Evolutionary conservation across 306 rosid genomes (phyloP).

Genomic region (Trifolium dubium): DNA sequence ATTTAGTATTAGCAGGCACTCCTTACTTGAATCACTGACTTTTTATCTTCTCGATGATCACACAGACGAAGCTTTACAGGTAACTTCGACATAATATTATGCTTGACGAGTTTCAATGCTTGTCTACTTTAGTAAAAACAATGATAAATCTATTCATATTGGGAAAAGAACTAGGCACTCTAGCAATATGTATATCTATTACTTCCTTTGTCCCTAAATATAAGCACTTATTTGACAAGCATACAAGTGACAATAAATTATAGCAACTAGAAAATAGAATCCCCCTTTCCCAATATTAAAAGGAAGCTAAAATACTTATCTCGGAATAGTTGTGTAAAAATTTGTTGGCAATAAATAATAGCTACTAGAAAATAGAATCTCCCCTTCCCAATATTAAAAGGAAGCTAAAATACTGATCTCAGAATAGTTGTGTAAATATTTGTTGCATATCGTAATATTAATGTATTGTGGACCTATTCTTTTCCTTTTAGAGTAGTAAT

Average conservation of each 20-base stretch:
- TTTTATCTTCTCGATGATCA: conserved; percentile 91
- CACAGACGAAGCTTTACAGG: conserved; percentile 88
- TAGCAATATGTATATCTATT: not conserved
- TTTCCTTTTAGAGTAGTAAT: conserved; percentile 36
- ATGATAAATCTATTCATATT: conserved; percentile 32
- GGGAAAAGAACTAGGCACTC: conserved; percentile 22
- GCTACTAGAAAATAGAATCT: conserved; percentile 2
- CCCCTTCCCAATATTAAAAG: conserved; percentile 6
- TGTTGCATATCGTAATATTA: conserved; percentile 19
- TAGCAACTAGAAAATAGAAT: conserved; percentile 2
- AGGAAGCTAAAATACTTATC: conserved; percentile 16
- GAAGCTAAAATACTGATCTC: conserved; percentile 15
- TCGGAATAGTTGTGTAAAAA: not conserved
- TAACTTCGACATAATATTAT: conserved; percentile 40
- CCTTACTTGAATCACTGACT: conserved; percentile 74
- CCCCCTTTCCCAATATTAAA: conserved; percentile 6
- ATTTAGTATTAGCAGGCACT: conserved; percentile 75
- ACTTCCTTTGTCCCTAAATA: too few species aligned
- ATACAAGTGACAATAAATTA: not conserved
- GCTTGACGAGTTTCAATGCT: conserved; percentile 31
- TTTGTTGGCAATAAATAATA: not conserved
- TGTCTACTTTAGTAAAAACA: conserved; percentile 21
- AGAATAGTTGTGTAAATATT: not conserved
- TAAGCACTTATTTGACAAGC: too few species aligned
- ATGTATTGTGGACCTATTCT: not conserved